A percentile compares a stretch with the other conserved stretches of the same genome.
phyloP scores from a whole-genome alignment of 2,329 filamentous ascomycete genomes.

The Sporothrix dimorphospora region DNA sequence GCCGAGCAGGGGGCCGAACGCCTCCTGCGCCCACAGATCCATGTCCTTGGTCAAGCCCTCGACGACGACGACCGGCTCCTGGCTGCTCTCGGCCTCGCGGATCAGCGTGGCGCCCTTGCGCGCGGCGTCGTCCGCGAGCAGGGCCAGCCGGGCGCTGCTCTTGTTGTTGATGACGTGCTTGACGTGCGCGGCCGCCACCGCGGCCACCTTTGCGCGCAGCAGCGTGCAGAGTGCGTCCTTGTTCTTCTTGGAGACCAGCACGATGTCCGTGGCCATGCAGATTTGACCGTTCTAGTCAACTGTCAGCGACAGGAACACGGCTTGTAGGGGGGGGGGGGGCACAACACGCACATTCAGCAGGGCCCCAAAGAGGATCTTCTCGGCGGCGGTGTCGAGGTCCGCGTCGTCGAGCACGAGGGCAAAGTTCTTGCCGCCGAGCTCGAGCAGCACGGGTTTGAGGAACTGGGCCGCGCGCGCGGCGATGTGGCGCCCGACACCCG shows the following conservation, averaged over 20 bases:
- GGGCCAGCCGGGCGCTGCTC: slow-evolving; percentile 50
- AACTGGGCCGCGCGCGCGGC: slow-evolving; percentile 69
- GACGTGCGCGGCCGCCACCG: slow-evolving; percentile 53
- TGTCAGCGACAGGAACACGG: too few relatives aligned
- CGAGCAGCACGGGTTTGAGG: slow-evolving; percentile 78
- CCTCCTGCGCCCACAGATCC: slow-evolving; percentile 75
- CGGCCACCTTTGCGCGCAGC: too few relatives aligned
- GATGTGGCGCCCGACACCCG: slow-evolving; percentile 72
- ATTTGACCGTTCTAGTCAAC: slow-evolving; percentile 69
- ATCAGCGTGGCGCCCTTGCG: slow-evolving; percentile 55
- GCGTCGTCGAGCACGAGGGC: slow-evolving; percentile 81
- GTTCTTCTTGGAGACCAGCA: slow-evolving; percentile 61
- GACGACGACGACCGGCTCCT: slow-evolving; percentile 41
- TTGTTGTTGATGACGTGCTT: slow-evolving; percentile 70
- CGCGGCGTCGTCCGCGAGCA: slow-evolving; percentile 69
- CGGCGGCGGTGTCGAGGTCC: slow-evolving; percentile 60
- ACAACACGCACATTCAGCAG: neutral
- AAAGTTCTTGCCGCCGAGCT: slow-evolving; percentile 81
- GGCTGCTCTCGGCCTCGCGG: too few relatives aligned
- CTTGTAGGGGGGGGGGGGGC: neutral
- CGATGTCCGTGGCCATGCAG: slow-evolving; percentile 82
- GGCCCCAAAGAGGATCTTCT: neutral
- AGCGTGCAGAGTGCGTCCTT: too few relatives aligned
- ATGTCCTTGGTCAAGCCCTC: slow-evolving; percentile 66
- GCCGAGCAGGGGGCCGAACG: slow-evolving; percentile 80